phyloP scores from a whole-genome alignment of 2,329 filamentous ascomycete genomes.

The Pyrenophora graminea region DNA sequence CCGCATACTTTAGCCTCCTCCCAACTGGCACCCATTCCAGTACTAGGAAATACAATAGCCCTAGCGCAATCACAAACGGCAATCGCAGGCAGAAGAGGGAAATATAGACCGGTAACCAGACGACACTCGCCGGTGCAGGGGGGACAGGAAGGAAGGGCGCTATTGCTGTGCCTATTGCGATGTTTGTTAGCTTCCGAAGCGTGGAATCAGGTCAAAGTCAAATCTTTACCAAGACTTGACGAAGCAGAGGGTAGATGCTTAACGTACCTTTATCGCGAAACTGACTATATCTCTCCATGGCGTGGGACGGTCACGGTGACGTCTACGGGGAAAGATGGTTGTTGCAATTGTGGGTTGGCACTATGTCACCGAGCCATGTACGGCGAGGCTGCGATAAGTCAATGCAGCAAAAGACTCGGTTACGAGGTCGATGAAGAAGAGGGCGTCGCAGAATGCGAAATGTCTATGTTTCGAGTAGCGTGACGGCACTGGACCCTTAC shows the following conservation, averaged over 20 bases:
- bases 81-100: constrained; percentile 81
- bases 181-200: constrained; percentile 15
- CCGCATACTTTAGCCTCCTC: constrained; percentile 73
- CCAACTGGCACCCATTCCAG: constrained; percentile 81
- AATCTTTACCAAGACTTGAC: too few relatives aligned
- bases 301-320: background rate
- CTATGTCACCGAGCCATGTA: constrained; percentile 29
- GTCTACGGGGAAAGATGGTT: too few relatives aligned
- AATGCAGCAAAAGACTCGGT: background rate
- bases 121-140: constrained; percentile 62
- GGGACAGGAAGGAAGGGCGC: constrained; percentile 89
- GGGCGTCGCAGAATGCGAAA: background rate
- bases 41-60: constrained; percentile 73
- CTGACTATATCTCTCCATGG: constrained; percentile 94
- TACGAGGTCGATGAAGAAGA: background rate
- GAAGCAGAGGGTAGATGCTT: background rate
- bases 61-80: constrained; percentile 72
- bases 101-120: constrained; percentile 67
- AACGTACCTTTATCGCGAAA: constrained; percentile 81
- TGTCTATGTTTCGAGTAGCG: background rate
- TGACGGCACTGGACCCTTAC: background rate
- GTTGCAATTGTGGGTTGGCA: constrained; percentile 3
- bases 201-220: too few relatives aligned
- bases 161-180: constrained; percentile 79
- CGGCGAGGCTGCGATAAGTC: constrained; percentile 1